These are phyloP conservation scores for Mycosarcoma mackinlayi DNA, from an alignment of 1,284 basidiomycete species.

Conservation along the genomic window DNA sequence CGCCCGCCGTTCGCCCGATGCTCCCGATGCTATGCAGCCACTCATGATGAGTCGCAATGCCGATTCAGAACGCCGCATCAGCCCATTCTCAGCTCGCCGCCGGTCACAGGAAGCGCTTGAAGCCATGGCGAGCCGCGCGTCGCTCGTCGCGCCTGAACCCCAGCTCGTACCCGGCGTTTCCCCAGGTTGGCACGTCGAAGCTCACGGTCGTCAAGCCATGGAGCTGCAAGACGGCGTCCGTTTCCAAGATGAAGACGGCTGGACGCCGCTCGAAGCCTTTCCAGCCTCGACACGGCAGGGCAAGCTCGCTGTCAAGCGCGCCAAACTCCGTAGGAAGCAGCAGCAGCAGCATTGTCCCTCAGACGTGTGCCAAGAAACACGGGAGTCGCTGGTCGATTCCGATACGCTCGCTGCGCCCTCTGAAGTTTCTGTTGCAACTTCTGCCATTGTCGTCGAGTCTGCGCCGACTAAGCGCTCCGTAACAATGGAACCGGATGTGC, in stretches of 20 bases:
- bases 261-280: constrained; percentile 51
- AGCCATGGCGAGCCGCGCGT: constrained; percentile 7
- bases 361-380: background rate
- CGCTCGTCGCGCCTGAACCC: constrained; percentile 5
- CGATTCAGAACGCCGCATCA: constrained; percentile 22
- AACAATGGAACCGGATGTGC: background rate
- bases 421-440: background rate
- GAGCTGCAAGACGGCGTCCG: constrained; percentile 45
- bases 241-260: constrained; percentile 47
- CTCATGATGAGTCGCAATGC: constrained; percentile 50
- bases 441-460: constrained; percentile 14
- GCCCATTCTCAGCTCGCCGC: constrained; percentile 22
- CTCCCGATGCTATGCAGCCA: constrained; percentile 36
- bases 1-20: constrained; percentile 17
- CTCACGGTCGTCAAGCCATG: constrained; percentile 49
- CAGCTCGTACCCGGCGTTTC: constrained; percentile 46
- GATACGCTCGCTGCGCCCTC: background rate
- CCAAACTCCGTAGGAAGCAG: constrained; percentile 17
- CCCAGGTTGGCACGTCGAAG: constrained; percentile 57
- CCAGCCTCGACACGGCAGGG: constrained; percentile 38
- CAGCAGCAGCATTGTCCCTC: background rate
- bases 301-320: constrained; percentile 31
- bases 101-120: constrained; percentile 21
- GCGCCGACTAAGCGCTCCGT: background rate
- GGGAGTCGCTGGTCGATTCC: background rate